Percentiles rank a stretch among this genome's conserved stretches.
These are phyloP conservation scores for Medicago lupulina DNA, from an alignment of 306 rosid genomes.

Conservation along the genomic window DNA sequence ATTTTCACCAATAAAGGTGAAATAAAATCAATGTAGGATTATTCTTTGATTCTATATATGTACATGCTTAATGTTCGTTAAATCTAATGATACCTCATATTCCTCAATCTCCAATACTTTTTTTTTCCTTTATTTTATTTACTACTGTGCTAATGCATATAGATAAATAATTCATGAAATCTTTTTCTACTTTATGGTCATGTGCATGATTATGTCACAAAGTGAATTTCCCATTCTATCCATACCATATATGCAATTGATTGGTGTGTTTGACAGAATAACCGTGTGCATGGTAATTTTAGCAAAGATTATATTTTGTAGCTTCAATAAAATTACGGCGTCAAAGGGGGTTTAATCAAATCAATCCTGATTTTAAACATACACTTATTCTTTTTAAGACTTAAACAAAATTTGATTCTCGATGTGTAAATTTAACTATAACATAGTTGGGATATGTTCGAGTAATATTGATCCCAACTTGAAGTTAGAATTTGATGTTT, in stretches of 20 bases:
- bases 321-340: too few relatives aligned
- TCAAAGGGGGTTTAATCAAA: too few relatives aligned
- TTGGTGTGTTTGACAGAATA: too few relatives aligned
- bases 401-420: too few relatives aligned
- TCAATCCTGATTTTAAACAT: too few relatives aligned
- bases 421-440: too few relatives aligned
- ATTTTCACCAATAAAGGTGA: slow-evolving; percentile 8
- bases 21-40: slow-evolving; percentile 19
- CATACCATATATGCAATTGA: slow-evolving; percentile 23
- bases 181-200: slow-evolving; percentile 46
- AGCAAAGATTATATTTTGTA: too few relatives aligned
- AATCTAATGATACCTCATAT: slow-evolving; percentile 46
- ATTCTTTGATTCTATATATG: slow-evolving; percentile 37
- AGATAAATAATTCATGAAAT: slow-evolving; percentile 35
- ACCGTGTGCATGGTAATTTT: too few relatives aligned
- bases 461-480: too few relatives aligned
- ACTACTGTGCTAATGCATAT: slow-evolving; percentile 37
- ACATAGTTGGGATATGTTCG: too few relatives aligned
- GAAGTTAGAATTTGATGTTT: too few relatives aligned
- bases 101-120: slow-evolving; percentile 4
- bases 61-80: slow-evolving; percentile 31
- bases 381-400: too few relatives aligned
- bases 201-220: slow-evolving; percentile 55
- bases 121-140: slow-evolving; percentile 37
- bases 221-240: slow-evolving; percentile 58